phyloP scores from a whole-genome alignment of 192 early-diverging fungal genomes.

The Backusella circina region DNA sequence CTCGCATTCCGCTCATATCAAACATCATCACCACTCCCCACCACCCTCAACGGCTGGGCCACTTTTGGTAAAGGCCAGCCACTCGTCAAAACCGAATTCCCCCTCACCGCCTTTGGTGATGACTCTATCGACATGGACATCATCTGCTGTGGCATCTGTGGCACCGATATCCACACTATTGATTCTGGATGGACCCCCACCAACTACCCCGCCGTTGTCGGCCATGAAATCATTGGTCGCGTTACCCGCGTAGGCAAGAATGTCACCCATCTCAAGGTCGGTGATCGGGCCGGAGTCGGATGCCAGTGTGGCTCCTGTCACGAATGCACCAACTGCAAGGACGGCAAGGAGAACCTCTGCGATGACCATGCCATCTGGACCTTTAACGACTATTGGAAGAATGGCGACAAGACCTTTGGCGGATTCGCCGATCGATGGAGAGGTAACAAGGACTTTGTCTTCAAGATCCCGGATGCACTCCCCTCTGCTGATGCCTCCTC shows the following conservation, averaged over 20 bases:
- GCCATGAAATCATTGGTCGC: constrained; percentile 49
- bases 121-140: constrained; percentile 41
- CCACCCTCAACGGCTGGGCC: not conserved
- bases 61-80: constrained; percentile 1
- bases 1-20: not conserved
- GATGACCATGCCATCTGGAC: constrained; percentile 47
- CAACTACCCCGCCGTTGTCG: constrained; percentile 34
- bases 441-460: constrained; percentile 53
- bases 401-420: constrained; percentile 38
- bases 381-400: constrained; percentile 51
- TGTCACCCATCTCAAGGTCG: constrained; percentile 29
- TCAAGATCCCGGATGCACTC: constrained; percentile 50
- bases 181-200: constrained; percentile 51
- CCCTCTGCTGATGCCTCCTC: constrained; percentile 55
- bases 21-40: not conserved
- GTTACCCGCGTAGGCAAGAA: constrained; percentile 33
- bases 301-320: constrained; percentile 61
- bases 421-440: constrained; percentile 40
- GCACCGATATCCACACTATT: constrained; percentile 65
- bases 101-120: constrained; percentile 8
- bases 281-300: constrained; percentile 50
- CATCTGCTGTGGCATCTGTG: constrained; percentile 66
- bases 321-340: constrained; percentile 37
- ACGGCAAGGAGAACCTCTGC: constrained; percentile 41
- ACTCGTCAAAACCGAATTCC: not conserved